Evolutionary conservation across 2,329 filamentous ascomycete species (phyloP), one percentile per base, ranked within the genome.

Genomic region (Blastomyces gilchristii): DNA sequence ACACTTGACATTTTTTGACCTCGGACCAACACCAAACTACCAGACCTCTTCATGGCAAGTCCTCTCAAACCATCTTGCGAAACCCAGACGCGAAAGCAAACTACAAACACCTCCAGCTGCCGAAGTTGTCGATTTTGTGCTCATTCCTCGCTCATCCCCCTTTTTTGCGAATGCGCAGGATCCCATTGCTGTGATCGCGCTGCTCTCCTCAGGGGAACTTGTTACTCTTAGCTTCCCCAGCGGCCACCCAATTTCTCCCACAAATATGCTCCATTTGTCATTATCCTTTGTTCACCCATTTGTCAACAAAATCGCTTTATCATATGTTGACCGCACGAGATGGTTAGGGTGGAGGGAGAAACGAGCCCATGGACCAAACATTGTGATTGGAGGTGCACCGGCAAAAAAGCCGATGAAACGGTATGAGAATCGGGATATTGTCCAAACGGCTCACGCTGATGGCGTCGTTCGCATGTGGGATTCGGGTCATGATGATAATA

Each of bases 391-490:
- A 62, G 94, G 94, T 8, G 87, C 86, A 1, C 87, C 89, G 72
- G 87, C 84, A 1, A 80, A 82, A 5, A 85, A 86, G 66, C 85
- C 87, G 7, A 79, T 90, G 50, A 89, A 90, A 69, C 81, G 90
- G 65, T 92, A 90, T 68, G 91, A 96, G 70, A 83, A 87, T 65
- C 85, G 94, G 58, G 96, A 91, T 63, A 84, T 97, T 54, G 83
- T 96, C 7, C 88, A 93, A 65, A 90, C 90, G 4, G 88, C 91
- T 0, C 93, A 99, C 73, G 91, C 88, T 2, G 94, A 99, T 75
- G 91, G 92, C 61, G 95, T 89, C 0, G 81, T 99, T n/a, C 83
- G 92, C 41, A 80, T 97, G 7, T 99, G 92, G 91, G 94, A 99
- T 75, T 85, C 88, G 25, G 94, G 94, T 0, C 89, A 96, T 70